Evolutionary conservation across 2,329 filamentous ascomycete genomes (phyloP).

Genomic region (Uncinocarpus reesii): DNA sequence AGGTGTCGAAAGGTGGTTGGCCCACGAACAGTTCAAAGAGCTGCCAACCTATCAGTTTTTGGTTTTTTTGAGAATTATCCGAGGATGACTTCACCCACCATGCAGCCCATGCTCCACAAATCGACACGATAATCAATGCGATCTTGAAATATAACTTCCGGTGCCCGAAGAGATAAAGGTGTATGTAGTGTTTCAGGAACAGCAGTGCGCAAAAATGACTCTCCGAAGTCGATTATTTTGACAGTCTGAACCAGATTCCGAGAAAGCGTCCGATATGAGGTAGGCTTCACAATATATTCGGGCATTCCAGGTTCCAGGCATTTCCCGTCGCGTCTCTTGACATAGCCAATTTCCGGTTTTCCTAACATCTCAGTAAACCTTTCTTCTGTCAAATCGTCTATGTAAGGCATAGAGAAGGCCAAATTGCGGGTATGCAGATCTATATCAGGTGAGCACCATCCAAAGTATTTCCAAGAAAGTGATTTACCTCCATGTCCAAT

Average conservation of each 20-base stretch:
- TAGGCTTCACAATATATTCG: constrained; percentile 21
- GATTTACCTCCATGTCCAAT: constrained; percentile 30
- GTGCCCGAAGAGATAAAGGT: constrained; percentile 28
- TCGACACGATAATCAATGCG: constrained; percentile 29
- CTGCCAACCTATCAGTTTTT: too few relatives aligned
- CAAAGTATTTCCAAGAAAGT: not conserved
- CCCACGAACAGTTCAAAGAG: too few relatives aligned
- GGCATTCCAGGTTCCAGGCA: constrained; percentile 19
- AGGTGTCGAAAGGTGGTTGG: too few relatives aligned
- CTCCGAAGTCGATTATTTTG: constrained; percentile 34
- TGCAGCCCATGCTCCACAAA: constrained; percentile 32
- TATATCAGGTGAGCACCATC: constrained; percentile 8
- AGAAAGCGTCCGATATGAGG: constrained; percentile 13
- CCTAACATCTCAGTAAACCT: constrained; percentile 20
- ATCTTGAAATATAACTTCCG: constrained; percentile 33
- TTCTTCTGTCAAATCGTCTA: constrained; percentile 17
- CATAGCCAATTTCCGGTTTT: constrained; percentile 22
- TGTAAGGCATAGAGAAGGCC: constrained; percentile 19
- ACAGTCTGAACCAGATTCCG: constrained; percentile 15
- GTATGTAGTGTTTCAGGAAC: constrained; percentile 26
- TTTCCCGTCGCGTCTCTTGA: constrained; percentile 21
- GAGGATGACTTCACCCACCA: too few relatives aligned
- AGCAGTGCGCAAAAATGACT: constrained; percentile 26
- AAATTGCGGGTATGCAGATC: constrained; percentile 26
- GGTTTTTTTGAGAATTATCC: too few relatives aligned